Percentiles rank a stretch among this genome's conserved stretches.
phyloP scores from a whole-genome alignment of 2,329 filamentous ascomycete species.

The Neopestalotiopsis clavispora region DNA sequence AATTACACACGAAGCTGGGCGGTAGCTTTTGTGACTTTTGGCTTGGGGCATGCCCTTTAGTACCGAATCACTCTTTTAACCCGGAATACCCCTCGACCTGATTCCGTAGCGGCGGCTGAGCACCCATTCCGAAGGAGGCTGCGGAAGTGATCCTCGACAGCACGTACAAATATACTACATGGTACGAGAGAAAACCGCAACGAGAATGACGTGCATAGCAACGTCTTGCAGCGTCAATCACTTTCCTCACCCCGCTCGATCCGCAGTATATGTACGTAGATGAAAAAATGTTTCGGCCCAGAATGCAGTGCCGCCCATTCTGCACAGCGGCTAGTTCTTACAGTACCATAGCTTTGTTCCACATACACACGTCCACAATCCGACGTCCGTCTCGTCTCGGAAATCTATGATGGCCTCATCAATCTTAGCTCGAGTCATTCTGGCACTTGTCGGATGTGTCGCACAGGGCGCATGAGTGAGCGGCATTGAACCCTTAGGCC shows the following conservation, averaged over 20 bases:
- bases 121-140: not conserved
- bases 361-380: not conserved
- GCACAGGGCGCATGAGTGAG: not conserved
- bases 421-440: not conserved
- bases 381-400: not conserved
- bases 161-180: not conserved
- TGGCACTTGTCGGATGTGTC: not conserved
- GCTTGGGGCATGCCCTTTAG: too few relatives aligned
- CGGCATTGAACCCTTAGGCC: not conserved
- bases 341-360: not conserved
- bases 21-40: too few relatives aligned
- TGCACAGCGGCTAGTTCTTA: too few relatives aligned
- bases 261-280: not conserved
- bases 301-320: not conserved
- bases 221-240: not conserved
- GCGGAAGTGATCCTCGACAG: not conserved
- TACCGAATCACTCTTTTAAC: too few relatives aligned
- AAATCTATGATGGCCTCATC: constrained; percentile 1
- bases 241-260: not conserved
- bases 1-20: too few relatives aligned
- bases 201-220: not conserved
- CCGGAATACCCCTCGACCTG: not conserved
- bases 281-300: not conserved
- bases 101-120: not conserved
- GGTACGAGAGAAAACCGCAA: not conserved